phyloP scores from a whole-genome alignment of 2,329 filamentous ascomycete genomes.

The Penicillium sp. region DNA sequence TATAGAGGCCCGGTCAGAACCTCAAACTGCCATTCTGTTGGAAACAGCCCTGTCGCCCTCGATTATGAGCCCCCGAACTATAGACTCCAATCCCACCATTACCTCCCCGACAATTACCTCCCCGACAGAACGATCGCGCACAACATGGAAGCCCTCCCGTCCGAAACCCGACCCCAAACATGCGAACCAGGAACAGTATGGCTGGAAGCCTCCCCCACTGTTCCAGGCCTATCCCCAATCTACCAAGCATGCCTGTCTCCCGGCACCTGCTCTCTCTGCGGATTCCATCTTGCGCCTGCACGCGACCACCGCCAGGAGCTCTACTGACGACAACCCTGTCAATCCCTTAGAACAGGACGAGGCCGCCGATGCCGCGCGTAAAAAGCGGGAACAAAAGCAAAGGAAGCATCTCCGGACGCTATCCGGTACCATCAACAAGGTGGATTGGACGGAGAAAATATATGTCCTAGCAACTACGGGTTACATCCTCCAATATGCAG shows the following conservation, averaged over 20 bases:
- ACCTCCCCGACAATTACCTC: slow-evolving; percentile 28
- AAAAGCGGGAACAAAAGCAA: slow-evolving; percentile 37
- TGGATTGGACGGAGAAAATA: slow-evolving; percentile 46
- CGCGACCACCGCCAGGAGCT: slow-evolving; percentile 27
- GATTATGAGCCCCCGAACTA: slow-evolving; percentile 28
- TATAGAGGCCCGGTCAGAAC: slow-evolving; percentile 28
- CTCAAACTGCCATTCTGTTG: slow-evolving; percentile 15
- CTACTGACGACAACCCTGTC: slow-evolving; percentile 15
- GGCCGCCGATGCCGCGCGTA: slow-evolving; percentile 22
- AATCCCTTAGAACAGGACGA: slow-evolving; percentile 18
- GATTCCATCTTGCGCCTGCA: slow-evolving; percentile 65
- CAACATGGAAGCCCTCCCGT: slow-evolving; percentile 24
- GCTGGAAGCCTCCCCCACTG: slow-evolving; percentile 70
- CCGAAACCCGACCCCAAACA: slow-evolving; percentile 26
- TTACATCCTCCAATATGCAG: slow-evolving; percentile 47
- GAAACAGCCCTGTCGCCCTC: slow-evolving; percentile 27
- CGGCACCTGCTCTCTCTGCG: slow-evolving; percentile 64
- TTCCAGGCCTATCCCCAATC: slow-evolving; percentile 87
- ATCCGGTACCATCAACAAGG: slow-evolving; percentile 39
- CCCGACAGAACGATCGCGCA: slow-evolving; percentile 18
- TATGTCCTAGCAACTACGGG: slow-evolving; percentile 46
- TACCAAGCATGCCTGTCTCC: slow-evolving; percentile 69
- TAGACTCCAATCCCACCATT: slow-evolving; percentile 25
- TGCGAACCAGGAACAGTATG: slow-evolving; percentile 26
- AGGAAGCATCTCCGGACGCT: slow-evolving; percentile 37